Evolutionary conservation across 1,284 basidiomycete genomes (phyloP).

Genomic region (Pascua guehoae): DNA sequence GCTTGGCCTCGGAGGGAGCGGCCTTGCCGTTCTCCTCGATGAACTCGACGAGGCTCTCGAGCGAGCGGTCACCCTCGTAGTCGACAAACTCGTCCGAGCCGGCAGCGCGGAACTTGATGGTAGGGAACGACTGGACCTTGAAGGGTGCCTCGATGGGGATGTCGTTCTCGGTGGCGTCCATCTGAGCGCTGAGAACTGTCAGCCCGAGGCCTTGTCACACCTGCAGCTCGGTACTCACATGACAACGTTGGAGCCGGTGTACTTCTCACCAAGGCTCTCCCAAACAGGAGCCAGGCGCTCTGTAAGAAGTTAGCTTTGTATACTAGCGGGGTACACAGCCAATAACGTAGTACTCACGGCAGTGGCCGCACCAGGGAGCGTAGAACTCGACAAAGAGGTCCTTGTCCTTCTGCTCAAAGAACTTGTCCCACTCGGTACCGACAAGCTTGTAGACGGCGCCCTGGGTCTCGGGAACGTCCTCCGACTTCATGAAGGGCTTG

Average conservation of each 20-base stretch:
- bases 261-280: conserved; percentile 87
- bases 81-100: conserved; percentile 82
- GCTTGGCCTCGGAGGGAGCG: conserved; percentile 20
- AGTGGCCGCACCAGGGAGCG: conserved; percentile 76
- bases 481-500: conserved; percentile 82
- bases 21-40: conserved; percentile 73
- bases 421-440: conserved; percentile 81
- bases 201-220: background rate
- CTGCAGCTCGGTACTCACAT: conserved; percentile 59
- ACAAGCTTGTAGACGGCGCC: conserved; percentile 82
- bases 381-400: conserved; percentile 98
- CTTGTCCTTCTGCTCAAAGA: conserved; percentile 81
- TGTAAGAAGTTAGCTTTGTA: conserved; percentile 10
- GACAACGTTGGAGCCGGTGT: conserved; percentile 71
- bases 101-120: conserved; percentile 93
- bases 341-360: conserved; percentile 30
- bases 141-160: conserved; percentile 82
- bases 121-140: conserved; percentile 80
- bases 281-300: conserved; percentile 82
- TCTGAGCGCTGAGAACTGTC: conserved; percentile 72
- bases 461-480: conserved; percentile 78
- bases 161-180: conserved; percentile 96
- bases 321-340: no score
- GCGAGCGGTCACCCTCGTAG: conserved; percentile 84
- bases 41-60: conserved; percentile 81